These are phyloP conservation scores for Schizosaccharomyces lindneri DNA, from an alignment of 805 yeast genomes.

Conservation along the genomic window DNA sequence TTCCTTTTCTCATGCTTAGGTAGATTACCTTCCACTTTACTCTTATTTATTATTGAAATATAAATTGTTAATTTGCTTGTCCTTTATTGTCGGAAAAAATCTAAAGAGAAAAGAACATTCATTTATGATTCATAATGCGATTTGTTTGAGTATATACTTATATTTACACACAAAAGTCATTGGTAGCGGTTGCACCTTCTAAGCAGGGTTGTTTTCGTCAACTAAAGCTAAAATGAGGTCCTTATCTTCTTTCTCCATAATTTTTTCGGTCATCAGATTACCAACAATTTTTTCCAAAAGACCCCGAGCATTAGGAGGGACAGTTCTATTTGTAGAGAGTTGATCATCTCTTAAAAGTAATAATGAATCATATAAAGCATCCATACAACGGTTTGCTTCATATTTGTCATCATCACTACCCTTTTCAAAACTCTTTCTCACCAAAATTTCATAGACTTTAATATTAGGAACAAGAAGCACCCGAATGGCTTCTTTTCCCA, in stretches of 20 bases:
- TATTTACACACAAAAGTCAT: no score
- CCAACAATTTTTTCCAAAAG: background rate
- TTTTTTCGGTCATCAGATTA: background rate
- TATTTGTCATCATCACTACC: background rate
- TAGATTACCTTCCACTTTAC: no score
- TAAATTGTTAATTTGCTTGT: no score
- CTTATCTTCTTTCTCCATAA: background rate
- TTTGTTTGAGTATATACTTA: no score
- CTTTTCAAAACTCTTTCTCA: background rate
- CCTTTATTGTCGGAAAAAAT: no score
- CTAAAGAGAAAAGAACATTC: no score
- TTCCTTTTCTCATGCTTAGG: no score
- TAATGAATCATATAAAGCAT: background rate
- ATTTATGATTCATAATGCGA: no score
- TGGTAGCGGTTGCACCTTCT: no score
- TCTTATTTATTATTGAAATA: no score
- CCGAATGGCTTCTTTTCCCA: conserved; percentile 74
- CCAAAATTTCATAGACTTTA: conserved; percentile 12
- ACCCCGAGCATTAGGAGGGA: conserved; percentile 1
- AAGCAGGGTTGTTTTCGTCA: no score
- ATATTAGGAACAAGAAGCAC: conserved; percentile 66
- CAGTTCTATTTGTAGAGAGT: background rate
- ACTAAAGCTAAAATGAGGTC: background rate
- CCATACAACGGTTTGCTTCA: background rate
- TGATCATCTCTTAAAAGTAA: background rate